These are phyloP conservation scores for Neolentinus lepideus DNA, from an alignment of 1,284 basidiomycete species.

Conservation along the genomic window DNA sequence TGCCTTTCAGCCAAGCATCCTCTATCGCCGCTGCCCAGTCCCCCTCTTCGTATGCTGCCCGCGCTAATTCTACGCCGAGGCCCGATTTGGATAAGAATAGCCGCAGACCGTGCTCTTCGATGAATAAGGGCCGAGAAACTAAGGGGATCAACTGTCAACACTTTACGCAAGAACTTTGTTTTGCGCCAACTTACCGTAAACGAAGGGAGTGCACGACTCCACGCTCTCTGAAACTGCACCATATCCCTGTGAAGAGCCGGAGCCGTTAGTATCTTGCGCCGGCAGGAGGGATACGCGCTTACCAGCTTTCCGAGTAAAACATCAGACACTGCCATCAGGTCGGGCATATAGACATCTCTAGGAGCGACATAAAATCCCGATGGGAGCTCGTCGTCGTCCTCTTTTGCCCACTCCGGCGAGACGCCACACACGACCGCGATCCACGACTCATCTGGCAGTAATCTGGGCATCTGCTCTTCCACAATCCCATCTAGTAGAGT, in stretches of 20 bases:
- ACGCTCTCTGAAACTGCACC: conserved; percentile 70
- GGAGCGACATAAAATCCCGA: conserved; percentile 71
- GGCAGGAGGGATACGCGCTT: no score
- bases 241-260: conserved; percentile 40
- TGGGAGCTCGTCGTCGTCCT: conserved; percentile 41
- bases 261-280: not conserved
- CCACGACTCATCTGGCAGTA: conserved; percentile 64
- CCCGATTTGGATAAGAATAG: conserved; percentile 53
- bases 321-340: conserved; percentile 66
- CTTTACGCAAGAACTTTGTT: not conserved
- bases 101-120: conserved; percentile 71
- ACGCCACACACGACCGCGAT: conserved; percentile 75
- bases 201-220: conserved; percentile 64
- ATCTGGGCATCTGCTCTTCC: conserved; percentile 20
- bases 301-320: conserved; percentile 75
- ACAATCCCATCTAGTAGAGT: not conserved
- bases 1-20: conserved; percentile 46
- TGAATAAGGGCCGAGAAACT: conserved; percentile 72
- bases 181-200: conserved; percentile 45
- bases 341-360: conserved; percentile 72
- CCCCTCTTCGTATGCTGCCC: conserved; percentile 58
- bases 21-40: conserved; percentile 56
- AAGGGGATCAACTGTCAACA: conserved; percentile 4
- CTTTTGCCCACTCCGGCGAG: conserved; percentile 47
- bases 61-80: conserved; percentile 57